Base-by-base conservation (phyloP, 1,139 yeast species). In the Eremothecium coryli region DNA sequence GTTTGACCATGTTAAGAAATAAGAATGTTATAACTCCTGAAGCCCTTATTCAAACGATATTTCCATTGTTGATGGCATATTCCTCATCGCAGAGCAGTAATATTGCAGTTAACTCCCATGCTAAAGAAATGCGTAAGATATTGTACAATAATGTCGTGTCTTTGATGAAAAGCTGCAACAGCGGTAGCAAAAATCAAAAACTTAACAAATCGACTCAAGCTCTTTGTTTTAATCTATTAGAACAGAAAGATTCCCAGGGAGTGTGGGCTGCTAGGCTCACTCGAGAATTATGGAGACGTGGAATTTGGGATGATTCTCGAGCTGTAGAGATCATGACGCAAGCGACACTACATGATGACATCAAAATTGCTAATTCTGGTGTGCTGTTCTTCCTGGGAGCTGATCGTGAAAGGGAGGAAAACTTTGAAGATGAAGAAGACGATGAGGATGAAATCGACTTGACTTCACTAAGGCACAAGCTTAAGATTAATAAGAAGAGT, bases 291-390 rank as follows among this genome's bases (percentile, higher is more conserved):
- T 90, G 99, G 99, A 73, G 94, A 64, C 71, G 97, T 54, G 95
- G 95, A 52, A 81, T 90, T 41, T 90, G 99, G 99, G 96, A 86
- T 58, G 99, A 90, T 60, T 73, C 95, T 1, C 69, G 97, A 49
- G 81, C 97, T 0, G 95, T 90, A 16, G 98, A 90, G 60, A 76
- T 90, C 50, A 88, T 93, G 97, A 81, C 94, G 2, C 93, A 85
- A 51, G 96, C 97, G 1, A 86, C 96, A 2, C 61, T 82, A 40
- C 95, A 86, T 54, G 50, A 82, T 8, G 94, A 88, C 49, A 71
- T 76, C 10, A 90, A 90, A 61, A 93, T 90, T 35, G 82, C 94
- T 9, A 66, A 80, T 39, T 82, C 96, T 2, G 98, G 96, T 38
- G 93, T 85, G 23, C 68, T 76, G 50, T 90, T 90, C 61, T 90